Evolutionary conservation across 2,329 filamentous ascomycete genomes (phyloP), one percentile per base, ranked within the genome.

Genomic region (Alternaria burnsii): DNA sequence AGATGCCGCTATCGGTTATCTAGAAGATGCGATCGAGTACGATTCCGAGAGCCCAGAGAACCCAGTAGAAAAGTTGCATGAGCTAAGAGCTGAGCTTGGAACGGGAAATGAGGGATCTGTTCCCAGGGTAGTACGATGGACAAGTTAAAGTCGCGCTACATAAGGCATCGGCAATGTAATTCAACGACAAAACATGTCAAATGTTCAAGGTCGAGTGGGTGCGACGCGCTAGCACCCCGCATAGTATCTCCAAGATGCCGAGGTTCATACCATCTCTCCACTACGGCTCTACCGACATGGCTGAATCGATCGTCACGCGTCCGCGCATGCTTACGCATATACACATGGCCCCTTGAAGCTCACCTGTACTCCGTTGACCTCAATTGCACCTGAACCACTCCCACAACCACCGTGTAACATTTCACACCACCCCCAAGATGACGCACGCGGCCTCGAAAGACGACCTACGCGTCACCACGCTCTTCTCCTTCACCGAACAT

Each of bases 401-500:
- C 20, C 44, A 12, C 44, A 34, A 8, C 44, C 44, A 48, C 44
- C 18, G 18, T 6, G 51, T 32, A 52, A 28, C 18, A 42, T 14
- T 34, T 20, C 50, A 55, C n/a, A 43, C 24, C 36, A 34, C 22
- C 18, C 36, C 32, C 47, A 62, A 36, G 34, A 76, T 76, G 74
- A 65, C 73, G 16, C 73, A 77, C 68, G 60, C 67, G 46, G 71
- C 74, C 42, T 69, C 71, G 22, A 67, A 68, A 56, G 71, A 71
- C 59, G 73, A 79, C 64, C 74, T 79, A 14, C 61, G 67, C 61
- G 73, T 74, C 62, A 65, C 66, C 38, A 62, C 65, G 24, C 75
- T 79, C 65, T 79, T 79, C 69, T 56, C 70, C 62, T 78, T 78
- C 70, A 58, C 66, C 20, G 66, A 65, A 11, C 75, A 79, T 61